phyloP scores from a whole-genome alignment of 2,329 filamentous ascomycete species.

The Venturia pyrina region DNA sequence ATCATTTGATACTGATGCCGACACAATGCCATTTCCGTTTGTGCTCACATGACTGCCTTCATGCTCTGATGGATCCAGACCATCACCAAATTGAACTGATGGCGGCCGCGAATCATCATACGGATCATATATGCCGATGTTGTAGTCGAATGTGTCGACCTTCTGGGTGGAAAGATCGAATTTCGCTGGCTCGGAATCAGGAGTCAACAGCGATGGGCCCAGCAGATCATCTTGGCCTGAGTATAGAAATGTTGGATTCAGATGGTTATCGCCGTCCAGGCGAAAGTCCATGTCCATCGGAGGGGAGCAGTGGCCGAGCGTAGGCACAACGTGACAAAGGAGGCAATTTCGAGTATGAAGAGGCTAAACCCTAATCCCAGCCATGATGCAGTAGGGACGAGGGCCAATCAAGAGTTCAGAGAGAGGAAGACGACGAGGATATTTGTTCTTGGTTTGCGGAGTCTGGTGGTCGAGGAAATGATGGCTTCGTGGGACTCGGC shows the following conservation, averaged over 20 bases:
- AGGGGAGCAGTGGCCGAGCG: background rate
- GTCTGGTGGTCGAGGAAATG: background rate
- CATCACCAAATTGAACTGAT: conserved; percentile 29
- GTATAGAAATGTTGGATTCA: conserved; percentile 10
- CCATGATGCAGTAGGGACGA: background rate
- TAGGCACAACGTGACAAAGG: background rate
- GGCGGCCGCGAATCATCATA: conserved; percentile 31
- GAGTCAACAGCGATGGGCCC: background rate
- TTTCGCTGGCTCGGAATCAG: conserved; percentile 9
- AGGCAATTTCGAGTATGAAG: background rate
- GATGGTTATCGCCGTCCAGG: background rate
- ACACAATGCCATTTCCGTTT: background rate
- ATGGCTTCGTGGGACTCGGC: conserved; percentile 2
- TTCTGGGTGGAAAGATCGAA: conserved; percentile 17
- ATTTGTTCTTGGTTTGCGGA: conserved; percentile 1
- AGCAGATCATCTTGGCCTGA: conserved; percentile 9
- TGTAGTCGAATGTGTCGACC: conserved; percentile 17
- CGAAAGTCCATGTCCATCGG: conserved; percentile 4
- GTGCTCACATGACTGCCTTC: conserved; percentile 23
- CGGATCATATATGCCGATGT: conserved; percentile 20
- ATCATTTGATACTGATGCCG: background rate
- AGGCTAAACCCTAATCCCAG: background rate
- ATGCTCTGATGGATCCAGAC: conserved; percentile 26
- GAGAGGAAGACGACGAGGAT: background rate
- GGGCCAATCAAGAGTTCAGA: background rate